A percentile compares a stretch with the other conserved stretches of the same genome.
Evolutionary conservation across 2,329 filamentous ascomycete genomes (phyloP).

Genomic region (Dactylellina cionopaga): DNA sequence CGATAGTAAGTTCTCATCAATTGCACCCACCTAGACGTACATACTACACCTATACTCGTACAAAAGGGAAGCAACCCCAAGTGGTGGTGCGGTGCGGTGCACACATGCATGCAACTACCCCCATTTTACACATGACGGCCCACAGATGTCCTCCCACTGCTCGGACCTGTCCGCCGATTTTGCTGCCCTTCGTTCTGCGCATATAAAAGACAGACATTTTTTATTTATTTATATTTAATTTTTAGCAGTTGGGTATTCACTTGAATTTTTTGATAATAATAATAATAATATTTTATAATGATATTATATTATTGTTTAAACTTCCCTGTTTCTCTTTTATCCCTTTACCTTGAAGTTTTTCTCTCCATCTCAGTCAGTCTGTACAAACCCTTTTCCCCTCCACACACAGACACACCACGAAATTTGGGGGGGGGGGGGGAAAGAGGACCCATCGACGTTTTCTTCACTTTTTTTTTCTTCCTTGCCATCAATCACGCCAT

Average conservation of each 20-base stretch:
- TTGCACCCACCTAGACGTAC: background rate
- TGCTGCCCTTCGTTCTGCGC: no score
- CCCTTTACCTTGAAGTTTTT: background rate
- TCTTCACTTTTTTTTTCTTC: background rate
- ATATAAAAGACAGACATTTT: no score
- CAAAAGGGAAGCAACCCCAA: background rate
- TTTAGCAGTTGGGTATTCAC: no score
- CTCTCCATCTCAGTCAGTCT: background rate
- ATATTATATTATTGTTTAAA: background rate
- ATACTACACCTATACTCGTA: background rate
- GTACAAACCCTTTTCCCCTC: no score
- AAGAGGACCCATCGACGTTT: no score
- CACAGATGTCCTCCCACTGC: background rate
- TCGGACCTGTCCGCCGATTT: background rate
- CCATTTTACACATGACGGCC: constrained; percentile 12
- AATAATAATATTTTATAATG: background rate
- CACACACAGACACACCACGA: no score
- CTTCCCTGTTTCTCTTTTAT: background rate
- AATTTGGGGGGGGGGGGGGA: no score
- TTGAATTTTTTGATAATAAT: background rate
- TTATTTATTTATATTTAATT: no score
- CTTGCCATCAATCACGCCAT: constrained; percentile 45
- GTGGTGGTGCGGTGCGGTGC: no score
- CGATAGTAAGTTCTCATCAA: constrained; percentile 33
- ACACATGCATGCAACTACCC: constrained; percentile 44